phyloP scores from a whole-genome alignment of 352 stramenopile species.

The Nothophytophthora sp. region DNA sequence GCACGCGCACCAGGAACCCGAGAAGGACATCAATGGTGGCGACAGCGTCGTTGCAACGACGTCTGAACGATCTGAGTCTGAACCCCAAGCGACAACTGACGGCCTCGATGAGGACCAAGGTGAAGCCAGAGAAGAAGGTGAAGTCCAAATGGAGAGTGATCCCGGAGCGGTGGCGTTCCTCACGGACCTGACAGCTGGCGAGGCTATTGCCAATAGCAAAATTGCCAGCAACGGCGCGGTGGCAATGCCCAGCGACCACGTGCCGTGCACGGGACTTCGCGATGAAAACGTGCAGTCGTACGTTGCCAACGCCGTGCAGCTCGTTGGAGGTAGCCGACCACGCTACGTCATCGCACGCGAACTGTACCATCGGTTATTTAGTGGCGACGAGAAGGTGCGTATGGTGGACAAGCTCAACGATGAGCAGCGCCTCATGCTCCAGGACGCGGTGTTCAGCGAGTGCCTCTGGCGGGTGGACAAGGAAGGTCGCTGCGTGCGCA shows the following conservation, averaged over 20 bases:
- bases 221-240: constrained; percentile 6
- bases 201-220: constrained; percentile 8
- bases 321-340: constrained; percentile 74
- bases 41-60: no score
- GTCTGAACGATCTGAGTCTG: constrained; percentile 1
- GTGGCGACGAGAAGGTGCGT: constrained; percentile 54
- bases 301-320: constrained; percentile 60
- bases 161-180: constrained; percentile 27
- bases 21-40: no score
- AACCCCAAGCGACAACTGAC: background rate
- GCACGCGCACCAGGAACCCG: no score
- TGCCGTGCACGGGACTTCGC: constrained; percentile 64
- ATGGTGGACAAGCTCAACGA: constrained; percentile 61
- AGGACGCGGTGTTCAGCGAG: constrained; percentile 78
- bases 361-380: constrained; percentile 65
- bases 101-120: constrained; percentile 5
- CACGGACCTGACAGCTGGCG: constrained; percentile 11
- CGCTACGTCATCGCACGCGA: constrained; percentile 84
- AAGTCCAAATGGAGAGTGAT: constrained; percentile 23
- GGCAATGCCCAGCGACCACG: constrained; percentile 28
- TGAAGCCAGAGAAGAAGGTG: constrained; percentile 5
- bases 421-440: constrained; percentile 53
- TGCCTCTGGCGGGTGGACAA: constrained; percentile 85
- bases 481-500: constrained; percentile 68
- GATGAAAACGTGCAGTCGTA: constrained; percentile 67